Conservation (phyloP, 371 early-diverging fungal species). For the Lichtheimia corymbifera region DNA sequence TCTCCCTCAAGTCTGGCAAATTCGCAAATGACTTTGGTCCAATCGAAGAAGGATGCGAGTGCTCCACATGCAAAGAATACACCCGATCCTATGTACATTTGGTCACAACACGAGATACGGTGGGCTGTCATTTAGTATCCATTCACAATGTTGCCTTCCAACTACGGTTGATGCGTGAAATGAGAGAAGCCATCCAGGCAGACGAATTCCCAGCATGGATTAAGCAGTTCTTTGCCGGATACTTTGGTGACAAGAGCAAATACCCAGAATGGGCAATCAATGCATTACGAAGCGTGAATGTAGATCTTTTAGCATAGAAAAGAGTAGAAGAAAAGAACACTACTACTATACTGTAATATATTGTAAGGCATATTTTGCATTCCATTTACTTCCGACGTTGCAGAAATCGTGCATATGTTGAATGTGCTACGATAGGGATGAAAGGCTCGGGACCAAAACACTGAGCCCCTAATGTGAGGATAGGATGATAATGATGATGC, state of each 20-base stretch:
- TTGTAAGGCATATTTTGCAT: no score
- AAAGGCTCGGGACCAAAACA: no score
- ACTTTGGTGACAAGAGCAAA: conserved; percentile 62
- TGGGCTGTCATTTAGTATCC: conserved; percentile 89
- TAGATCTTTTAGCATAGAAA: conserved; percentile 54
- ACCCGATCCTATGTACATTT: conserved; percentile 80
- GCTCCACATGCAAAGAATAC: conserved; percentile 84
- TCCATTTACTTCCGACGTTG: no score
- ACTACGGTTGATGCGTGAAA: conserved; percentile 82
- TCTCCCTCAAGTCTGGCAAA: conserved; percentile 67
- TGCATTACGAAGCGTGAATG: conserved; percentile 77
- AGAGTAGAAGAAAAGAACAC: no score
- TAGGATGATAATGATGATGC: no score
- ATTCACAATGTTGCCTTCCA: conserved; percentile 94
- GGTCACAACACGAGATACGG: conserved; percentile 77
- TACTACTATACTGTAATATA: no score
- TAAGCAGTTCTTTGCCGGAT: conserved; percentile 69
- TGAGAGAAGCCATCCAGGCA: conserved; percentile 75
- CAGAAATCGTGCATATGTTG: no score
- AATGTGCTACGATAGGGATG: no score
- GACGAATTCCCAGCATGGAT: conserved; percentile 85
- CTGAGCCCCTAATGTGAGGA: no score
- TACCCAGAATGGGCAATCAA: conserved; percentile 90
- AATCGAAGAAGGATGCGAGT: conserved; percentile 85
- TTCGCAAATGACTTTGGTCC: conserved; percentile 71